A percentile compares a stretch with the other conserved stretches of the same genome.
Evolutionary conservation across 495 filamentous ascomycete genomes (phyloP).

Genomic region (Aspergillus cavernicola): DNA sequence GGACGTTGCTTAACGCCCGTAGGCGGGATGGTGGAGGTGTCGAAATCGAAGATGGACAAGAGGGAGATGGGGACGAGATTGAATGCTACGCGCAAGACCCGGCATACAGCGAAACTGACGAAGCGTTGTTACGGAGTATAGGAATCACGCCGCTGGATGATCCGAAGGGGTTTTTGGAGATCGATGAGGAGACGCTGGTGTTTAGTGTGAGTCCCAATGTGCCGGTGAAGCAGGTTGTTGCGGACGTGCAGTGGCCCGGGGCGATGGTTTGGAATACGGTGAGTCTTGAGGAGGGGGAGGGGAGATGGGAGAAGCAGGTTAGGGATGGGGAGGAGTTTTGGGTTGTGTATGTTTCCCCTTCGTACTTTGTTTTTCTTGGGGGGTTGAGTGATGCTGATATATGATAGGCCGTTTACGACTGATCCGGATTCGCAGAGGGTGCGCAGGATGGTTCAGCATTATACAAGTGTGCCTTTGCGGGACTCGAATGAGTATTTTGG

Average conservation of each 20-base stretch:
- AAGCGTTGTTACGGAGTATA: slow-evolving; percentile 15
- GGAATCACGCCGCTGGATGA: slow-evolving; percentile 25
- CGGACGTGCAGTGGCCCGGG: slow-evolving; percentile 29
- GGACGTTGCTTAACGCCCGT: background rate
- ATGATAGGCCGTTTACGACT: slow-evolving; percentile 18
- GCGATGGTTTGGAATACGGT: slow-evolving; percentile 35
- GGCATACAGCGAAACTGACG: slow-evolving; percentile 22
- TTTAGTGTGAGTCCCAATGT: slow-evolving; percentile 31
- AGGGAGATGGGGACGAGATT: background rate
- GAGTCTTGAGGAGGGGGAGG: slow-evolving; percentile 8
- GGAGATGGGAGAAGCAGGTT: slow-evolving; percentile 13
- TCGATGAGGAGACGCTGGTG: slow-evolving; percentile 28
- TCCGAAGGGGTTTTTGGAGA: slow-evolving; percentile 29
- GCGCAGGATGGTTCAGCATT: slow-evolving; percentile 18
- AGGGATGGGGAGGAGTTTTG: slow-evolving; percentile 18
- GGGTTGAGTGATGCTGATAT: slow-evolving; percentile 1
- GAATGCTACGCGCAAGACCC: slow-evolving; percentile 31
- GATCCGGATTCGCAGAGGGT: slow-evolving; percentile 25
- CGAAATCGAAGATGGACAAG: background rate
- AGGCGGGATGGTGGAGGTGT: background rate
- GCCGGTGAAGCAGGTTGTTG: slow-evolving; percentile 33
- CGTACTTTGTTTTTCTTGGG: background rate
- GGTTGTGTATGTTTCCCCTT: slow-evolving; percentile 16
- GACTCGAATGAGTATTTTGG: slow-evolving; percentile 25
- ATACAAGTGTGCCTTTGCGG: slow-evolving; percentile 13